Conservation (phyloP, 108 stramenopile genomes). For the Bacterosira constricta region DNA sequence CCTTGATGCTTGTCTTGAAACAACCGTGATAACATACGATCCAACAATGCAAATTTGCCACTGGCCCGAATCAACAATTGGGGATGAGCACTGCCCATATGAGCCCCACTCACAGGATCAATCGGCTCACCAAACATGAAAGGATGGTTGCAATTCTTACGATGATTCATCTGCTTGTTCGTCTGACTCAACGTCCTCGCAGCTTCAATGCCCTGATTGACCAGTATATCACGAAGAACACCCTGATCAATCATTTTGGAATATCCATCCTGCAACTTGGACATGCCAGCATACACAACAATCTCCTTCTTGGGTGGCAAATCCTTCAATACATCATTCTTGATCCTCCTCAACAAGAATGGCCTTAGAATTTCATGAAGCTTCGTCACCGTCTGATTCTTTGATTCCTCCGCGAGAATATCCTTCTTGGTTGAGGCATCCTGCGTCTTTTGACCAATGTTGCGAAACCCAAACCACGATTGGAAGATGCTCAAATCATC, state of each 20-base stretch:
- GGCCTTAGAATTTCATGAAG: constrained; percentile 97
- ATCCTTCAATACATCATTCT: constrained; percentile 89
- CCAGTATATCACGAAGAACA: constrained; percentile 69
- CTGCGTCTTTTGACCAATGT: constrained; percentile 92
- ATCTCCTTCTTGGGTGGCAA: constrained; percentile 96
- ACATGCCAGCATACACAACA: constrained; percentile 95
- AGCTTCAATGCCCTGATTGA: constrained; percentile 74
- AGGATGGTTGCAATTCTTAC: constrained; percentile 97
- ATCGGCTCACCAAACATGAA: constrained; percentile 96
- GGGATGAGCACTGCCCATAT: constrained; percentile 88
- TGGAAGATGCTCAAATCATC: constrained; percentile 97
- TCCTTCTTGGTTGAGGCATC: constrained; percentile 88
- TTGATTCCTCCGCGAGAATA: constrained; percentile 88
- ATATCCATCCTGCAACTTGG: constrained; percentile 84
- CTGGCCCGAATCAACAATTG: constrained; percentile 88
- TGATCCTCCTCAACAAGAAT: constrained; percentile 94
- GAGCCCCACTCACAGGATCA: constrained; percentile 77
- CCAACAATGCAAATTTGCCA: constrained; percentile 97
- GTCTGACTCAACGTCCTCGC: constrained; percentile 85
- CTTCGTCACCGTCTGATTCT: constrained; percentile 93
- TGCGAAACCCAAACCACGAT: constrained; percentile 97
- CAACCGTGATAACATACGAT: constrained; percentile 93
- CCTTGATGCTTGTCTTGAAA: constrained; percentile 93
- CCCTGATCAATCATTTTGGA: constrained; percentile 86
- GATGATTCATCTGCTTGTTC: constrained; percentile 95